Percentiles rank a stretch among this genome's conserved stretches.
Conservation (phyloP, 1,139 yeast species). For the Kurtzmaniella quercitrusa region DNA sequence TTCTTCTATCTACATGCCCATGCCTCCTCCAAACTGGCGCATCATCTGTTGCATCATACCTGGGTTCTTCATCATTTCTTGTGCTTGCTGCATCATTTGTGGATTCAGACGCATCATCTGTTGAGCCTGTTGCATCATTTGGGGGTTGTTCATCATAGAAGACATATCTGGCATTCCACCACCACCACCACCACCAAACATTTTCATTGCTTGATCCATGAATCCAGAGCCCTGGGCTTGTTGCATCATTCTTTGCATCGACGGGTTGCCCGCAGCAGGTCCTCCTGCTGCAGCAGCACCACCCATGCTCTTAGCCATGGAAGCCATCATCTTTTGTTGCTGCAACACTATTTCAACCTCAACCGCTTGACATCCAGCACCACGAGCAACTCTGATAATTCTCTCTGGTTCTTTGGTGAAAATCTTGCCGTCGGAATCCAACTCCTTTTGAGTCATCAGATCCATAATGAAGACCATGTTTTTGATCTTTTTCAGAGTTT, state of each 20-base stretch:
- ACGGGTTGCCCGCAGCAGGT: slow-evolving; percentile 23
- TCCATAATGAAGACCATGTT: slow-evolving; percentile 92
- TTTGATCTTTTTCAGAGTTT: slow-evolving; percentile 75
- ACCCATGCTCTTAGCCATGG: slow-evolving; percentile 65
- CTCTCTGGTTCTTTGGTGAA: slow-evolving; percentile 82
- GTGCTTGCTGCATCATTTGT: slow-evolving; percentile 61
- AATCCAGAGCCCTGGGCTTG: slow-evolving; percentile 44
- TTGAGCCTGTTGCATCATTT: slow-evolving; percentile 43
- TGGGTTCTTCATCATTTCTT: slow-evolving; percentile 52
- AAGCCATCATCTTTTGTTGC: slow-evolving; percentile 94
- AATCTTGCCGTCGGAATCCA: slow-evolving; percentile 84
- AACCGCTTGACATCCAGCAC: slow-evolving; percentile 91
- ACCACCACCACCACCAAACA: slow-evolving; percentile 52
- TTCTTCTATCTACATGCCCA: slow-evolving; percentile 21
- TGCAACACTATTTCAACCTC: slow-evolving; percentile 91
- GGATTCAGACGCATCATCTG: slow-evolving; percentile 71
- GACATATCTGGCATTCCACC: slow-evolving; percentile 56
- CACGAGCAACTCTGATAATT: slow-evolving; percentile 86
- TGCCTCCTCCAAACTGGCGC: slow-evolving; percentile 62
- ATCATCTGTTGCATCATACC: slow-evolving; percentile 74
- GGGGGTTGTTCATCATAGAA: slow-evolving; percentile 48
- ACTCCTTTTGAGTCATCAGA: slow-evolving; percentile 90
- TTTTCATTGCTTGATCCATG: slow-evolving; percentile 51
- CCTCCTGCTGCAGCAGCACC: slow-evolving; percentile 42
- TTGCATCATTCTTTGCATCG: slow-evolving; percentile 46